Conservation (phyloP, 2,329 filamentous ascomycete species). For the Pestalotiopsis sp. region DNA sequence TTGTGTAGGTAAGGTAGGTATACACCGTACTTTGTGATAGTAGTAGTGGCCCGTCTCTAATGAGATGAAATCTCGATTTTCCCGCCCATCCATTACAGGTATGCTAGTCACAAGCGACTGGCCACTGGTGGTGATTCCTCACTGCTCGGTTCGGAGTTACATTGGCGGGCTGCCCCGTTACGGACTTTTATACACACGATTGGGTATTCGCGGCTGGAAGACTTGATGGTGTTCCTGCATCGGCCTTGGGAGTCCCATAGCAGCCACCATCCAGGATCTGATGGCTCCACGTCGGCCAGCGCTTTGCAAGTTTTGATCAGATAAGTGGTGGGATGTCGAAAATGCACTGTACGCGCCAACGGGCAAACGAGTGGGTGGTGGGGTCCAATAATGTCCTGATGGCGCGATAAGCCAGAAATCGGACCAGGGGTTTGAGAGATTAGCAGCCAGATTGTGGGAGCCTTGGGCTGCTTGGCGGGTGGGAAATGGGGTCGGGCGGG, state of each 20-base stretch:
- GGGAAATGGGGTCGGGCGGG: neutral
- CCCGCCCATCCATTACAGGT: neutral
- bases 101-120: neutral
- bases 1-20: too few relatives aligned
- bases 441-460: neutral
- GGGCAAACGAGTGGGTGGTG: neutral
- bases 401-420: conserved; percentile 12
- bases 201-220: neutral
- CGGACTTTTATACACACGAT: neutral
- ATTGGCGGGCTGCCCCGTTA: neutral
- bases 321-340: neutral
- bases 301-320: neutral
- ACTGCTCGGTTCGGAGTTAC: neutral
- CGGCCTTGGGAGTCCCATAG: neutral
- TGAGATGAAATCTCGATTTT: neutral
- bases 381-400: conserved; percentile 1
- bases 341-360: neutral
- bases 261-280: neutral
- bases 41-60: neutral
- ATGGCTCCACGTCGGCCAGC: neutral
- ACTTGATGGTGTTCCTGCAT: neutral
- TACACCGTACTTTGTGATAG: neutral
- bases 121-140: neutral
- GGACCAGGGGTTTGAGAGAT: conserved; percentile 8
- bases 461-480: neutral